phyloP scores from a whole-genome alignment of 768 basidiomycete genomes.

The Leucosporidium creatinivorum region DNA sequence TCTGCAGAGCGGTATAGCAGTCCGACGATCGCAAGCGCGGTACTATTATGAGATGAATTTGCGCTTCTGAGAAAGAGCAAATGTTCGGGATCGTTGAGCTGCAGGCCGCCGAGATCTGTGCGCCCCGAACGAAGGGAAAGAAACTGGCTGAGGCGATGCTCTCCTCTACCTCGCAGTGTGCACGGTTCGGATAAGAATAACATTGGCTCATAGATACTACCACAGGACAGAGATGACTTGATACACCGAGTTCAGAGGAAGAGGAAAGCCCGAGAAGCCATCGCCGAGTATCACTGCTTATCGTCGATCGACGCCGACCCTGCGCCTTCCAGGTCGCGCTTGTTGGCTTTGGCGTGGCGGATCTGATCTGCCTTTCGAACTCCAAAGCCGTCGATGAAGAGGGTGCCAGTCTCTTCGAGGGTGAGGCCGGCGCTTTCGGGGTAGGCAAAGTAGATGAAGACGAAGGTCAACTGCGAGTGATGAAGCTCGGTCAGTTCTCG shows the following conservation, averaged over 20 bases:
- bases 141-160: background rate
- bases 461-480: slow-evolving; percentile 40
- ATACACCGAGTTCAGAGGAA: no score
- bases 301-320: no score
- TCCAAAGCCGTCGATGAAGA: slow-evolving; percentile 7
- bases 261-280: no score
- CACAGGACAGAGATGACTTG: no score
- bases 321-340: background rate
- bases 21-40: no score
- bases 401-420: slow-evolving; percentile 37
- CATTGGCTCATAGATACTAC: no score
- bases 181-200: no score
- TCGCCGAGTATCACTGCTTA: no score
- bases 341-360: background rate
- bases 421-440: slow-evolving; percentile 69
- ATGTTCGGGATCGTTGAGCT: no score
- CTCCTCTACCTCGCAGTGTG: background rate
- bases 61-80: no score
- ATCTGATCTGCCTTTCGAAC: slow-evolving; percentile 6
- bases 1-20: no score
- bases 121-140: background rate
- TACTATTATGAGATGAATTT: no score
- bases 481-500: background rate
- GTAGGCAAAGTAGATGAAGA: slow-evolving; percentile 62
- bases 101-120: background rate